Evolutionary conservation across 768 basidiomycete genomes (phyloP).

Genomic region (Lactarius quietus): DNA sequence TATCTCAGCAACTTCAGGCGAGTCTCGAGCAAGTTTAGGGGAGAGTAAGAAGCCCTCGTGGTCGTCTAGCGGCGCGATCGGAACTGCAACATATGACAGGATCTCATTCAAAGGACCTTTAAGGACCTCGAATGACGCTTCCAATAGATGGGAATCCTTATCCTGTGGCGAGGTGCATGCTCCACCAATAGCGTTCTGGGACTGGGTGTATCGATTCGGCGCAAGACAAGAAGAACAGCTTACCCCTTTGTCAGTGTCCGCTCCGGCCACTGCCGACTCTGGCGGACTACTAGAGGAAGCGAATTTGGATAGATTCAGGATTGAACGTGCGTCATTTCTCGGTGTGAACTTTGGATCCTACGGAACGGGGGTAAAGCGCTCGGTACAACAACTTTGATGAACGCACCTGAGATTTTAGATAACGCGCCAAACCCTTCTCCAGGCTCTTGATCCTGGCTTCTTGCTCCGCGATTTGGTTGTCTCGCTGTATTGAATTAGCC

Average conservation of each 20-base stretch:
- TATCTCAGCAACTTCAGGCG: neutral
- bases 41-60: neutral
- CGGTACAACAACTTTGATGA: neutral
- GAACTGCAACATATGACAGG: neutral
- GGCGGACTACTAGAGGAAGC: slow-evolving; percentile 32
- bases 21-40: neutral
- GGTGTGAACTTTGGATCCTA: slow-evolving; percentile 24
- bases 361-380: neutral
- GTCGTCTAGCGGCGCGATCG: neutral
- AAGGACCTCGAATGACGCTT: neutral
- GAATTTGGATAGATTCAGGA: slow-evolving; percentile 34
- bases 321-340: slow-evolving; percentile 27
- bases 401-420: slow-evolving; percentile 31
- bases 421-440: slow-evolving; percentile 33
- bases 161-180: neutral
- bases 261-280: slow-evolving; percentile 14
- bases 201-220: neutral
- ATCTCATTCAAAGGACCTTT: neutral
- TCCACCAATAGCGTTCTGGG: neutral
- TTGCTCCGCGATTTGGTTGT: slow-evolving; percentile 33
- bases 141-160: neutral
- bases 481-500: slow-evolving; percentile 29
- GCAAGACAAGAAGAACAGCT: neutral
- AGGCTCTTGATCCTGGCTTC: slow-evolving; percentile 31
- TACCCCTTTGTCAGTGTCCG: slow-evolving; percentile 30